phyloP scores from a whole-genome alignment of 805 yeast genomes.

The Candida nitratophila region DNA sequence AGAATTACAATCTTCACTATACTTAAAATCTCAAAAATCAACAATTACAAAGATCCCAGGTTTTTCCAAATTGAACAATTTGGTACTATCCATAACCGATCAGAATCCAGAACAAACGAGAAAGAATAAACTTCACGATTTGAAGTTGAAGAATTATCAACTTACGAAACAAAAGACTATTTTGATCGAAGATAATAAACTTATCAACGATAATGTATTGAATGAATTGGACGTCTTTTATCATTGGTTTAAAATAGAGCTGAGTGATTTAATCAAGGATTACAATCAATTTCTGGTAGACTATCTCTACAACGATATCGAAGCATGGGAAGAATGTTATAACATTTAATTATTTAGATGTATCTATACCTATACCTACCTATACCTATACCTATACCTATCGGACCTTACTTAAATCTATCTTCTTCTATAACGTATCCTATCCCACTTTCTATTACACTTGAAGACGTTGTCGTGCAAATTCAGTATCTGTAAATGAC shows the following conservation, averaged over 20 bases:
- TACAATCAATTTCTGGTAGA: constrained; percentile 20
- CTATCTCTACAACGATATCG: constrained; percentile 13
- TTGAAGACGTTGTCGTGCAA: too few species aligned
- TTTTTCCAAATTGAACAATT: constrained; percentile 25
- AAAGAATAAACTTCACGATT: constrained; percentile 20
- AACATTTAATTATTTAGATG: too few species aligned
- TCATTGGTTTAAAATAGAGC: constrained; percentile 23
- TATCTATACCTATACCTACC: too few species aligned
- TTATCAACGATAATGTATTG: constrained; percentile 17
- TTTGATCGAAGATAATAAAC: constrained; percentile 16
- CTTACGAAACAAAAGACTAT: constrained; percentile 23
- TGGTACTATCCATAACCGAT: constrained; percentile 27
- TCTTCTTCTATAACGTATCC: too few species aligned
- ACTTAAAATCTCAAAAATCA: constrained; percentile 20
- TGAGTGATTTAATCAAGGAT: constrained; percentile 11
- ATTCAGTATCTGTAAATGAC: too few species aligned
- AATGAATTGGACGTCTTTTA: constrained; percentile 22
- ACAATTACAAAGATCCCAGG: constrained; percentile 24
- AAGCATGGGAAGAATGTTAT: constrained; percentile 25
- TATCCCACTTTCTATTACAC: too few species aligned
- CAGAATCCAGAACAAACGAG: constrained; percentile 28
- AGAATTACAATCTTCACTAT: constrained; percentile 24
- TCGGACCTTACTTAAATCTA: too few species aligned
- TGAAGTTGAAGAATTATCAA: constrained; percentile 24
- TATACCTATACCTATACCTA: too few species aligned